These are phyloP conservation scores for Trametes pubescens DNA, from an alignment of 1,284 basidiomycete genomes.

Conservation along the genomic window DNA sequence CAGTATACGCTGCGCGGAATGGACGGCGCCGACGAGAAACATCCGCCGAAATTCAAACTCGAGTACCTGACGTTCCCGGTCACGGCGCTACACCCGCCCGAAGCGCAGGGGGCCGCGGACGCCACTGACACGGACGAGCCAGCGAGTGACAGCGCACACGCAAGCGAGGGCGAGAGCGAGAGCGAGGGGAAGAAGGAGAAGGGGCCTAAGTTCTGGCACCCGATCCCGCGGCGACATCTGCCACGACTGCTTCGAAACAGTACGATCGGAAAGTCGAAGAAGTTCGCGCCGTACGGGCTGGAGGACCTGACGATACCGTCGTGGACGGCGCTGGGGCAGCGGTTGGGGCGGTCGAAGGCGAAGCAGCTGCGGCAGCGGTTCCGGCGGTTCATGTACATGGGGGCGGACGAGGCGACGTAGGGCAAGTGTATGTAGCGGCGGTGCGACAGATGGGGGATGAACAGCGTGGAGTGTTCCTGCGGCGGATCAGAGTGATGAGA, in stretches of 20 bases:
- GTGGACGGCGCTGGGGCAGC: slow-evolving; percentile 77
- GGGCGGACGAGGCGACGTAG: slow-evolving; percentile 45
- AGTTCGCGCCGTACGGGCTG: slow-evolving; percentile 77
- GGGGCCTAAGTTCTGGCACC: slow-evolving; percentile 48
- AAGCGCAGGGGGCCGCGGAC: slow-evolving; percentile 33
- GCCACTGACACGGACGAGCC: slow-evolving; percentile 3
- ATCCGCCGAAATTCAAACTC: slow-evolving; percentile 73
- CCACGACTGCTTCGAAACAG: slow-evolving; percentile 61
- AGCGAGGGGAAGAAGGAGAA: neutral
- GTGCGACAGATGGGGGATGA: slow-evolving; percentile 2
- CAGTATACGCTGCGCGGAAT: slow-evolving; percentile 84
- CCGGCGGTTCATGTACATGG: slow-evolving; percentile 76
- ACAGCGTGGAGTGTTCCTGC: slow-evolving; percentile 18
- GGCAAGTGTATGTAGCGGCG: slow-evolving; percentile 10
- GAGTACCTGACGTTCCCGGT: slow-evolving; percentile 80
- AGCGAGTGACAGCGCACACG: neutral
- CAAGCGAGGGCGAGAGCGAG: neutral
- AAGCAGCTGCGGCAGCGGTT: slow-evolving; percentile 74
- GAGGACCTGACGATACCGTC: slow-evolving; percentile 80
- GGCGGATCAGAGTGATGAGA: slow-evolving; percentile 27
- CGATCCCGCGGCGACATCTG: slow-evolving; percentile 73
- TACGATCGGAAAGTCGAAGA: slow-evolving; percentile 55
- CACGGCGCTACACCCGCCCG: slow-evolving; percentile 46
- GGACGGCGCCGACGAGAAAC: slow-evolving; percentile 58
- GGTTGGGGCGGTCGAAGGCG: slow-evolving; percentile 61